Base-by-base conservation (phyloP, 108 stramenopile species). In the Licmophora abbreviata region DNA sequence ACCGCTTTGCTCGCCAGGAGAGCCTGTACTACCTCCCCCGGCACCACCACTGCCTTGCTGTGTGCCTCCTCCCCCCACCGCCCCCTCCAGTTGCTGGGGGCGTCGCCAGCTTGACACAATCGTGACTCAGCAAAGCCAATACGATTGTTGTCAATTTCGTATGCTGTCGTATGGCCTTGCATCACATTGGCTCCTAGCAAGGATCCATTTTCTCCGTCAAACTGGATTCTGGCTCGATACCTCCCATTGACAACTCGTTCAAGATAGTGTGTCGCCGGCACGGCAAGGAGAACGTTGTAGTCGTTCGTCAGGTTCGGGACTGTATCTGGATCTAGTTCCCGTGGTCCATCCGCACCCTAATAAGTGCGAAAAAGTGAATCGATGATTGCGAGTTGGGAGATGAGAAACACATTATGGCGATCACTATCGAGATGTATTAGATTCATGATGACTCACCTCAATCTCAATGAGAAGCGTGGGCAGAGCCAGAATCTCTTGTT, bases 61-160 rank as follows among this genome's bases (percentile, higher is more conserved):
- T n/a, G n/a, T n/a, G n/a, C n/a, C n/a, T n/a, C n/a, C n/a, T n/a
- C n/a, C n/a, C n/a, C n/a, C n/a, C n/a, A n/a, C n/a, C n/a, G n/a
- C n/a, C n/a, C n/a, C n/a, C n/a, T n/a, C n/a, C n/a, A n/a, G n/a
- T n/a, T n/a, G 38, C 15, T 40, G 20, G 38, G 20, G 2, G 38
- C 15, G 15, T 15, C 38, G 20, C 38, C 38, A 2, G 59, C 45
- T 36, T 31, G 29, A 59, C 73, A 74, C 21, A 51, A 52, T n/a
- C 29, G 48, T 3, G 68, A 55, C 53, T 69, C 73, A 14, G 82
- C 86, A 56, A 92, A 88, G 27, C 86, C 90, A 21, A 92, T 66
- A 18, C 70, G 55, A 42, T 69, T 49, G 20, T 76, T 59, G 21
- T 75, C 67, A 37, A 68, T 47, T 48, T 92, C 87, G 42, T 83